Base-by-base conservation (phyloP, 441 rosid species). In the Omphalea diandra region DNA sequence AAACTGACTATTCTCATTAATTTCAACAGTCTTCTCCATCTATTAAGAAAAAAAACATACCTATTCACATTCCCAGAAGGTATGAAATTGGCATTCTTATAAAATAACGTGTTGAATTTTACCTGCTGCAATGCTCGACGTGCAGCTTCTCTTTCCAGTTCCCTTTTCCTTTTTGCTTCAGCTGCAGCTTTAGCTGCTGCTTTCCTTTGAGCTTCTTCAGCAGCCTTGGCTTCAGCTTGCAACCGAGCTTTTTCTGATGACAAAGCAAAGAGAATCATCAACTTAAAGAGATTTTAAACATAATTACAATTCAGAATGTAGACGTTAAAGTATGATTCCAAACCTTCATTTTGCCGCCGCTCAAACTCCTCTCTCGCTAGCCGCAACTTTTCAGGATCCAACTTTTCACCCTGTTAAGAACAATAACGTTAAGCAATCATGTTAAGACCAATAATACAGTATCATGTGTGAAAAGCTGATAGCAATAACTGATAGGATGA, bases 21-120 rank as follows among this genome's bases (percentile, higher is more conserved):
- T 90, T 31, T 88, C 94, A 62, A 94, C 98, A 0, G 95, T 91
- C 80, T 87, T 94, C 69, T 94, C 97, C 94, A 91, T 87, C 98
- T 50, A n/a, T n/a, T n/a, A n/a, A n/a, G n/a, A n/a, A 27, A 73
- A 41, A 20, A 20, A 40, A 54, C 3, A 22, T 31, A 53, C 50
- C 55, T 43, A 54, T 54, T 56, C 65, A 44, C 63, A 49, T 17
- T 8, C n/a, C 18, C 7, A 20, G 56, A 10, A 64, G 44, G 32
- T 14, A 35, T 18, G 18, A 12, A 26, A 8, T 12, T 3, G 58
- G 32, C 24, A 12, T 44, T 8, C 26, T 3, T 17, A 26, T 38
- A 36, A 2, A 15, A 60, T 15, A 38, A 17, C 3, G 0, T 27
- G 57, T 29, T 32, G 0, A 12, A 36, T 31, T 56, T 76, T 72